phyloP scores from a whole-genome alignment of 495 filamentous ascomycete genomes.

The Glutinoglossum americanum region DNA sequence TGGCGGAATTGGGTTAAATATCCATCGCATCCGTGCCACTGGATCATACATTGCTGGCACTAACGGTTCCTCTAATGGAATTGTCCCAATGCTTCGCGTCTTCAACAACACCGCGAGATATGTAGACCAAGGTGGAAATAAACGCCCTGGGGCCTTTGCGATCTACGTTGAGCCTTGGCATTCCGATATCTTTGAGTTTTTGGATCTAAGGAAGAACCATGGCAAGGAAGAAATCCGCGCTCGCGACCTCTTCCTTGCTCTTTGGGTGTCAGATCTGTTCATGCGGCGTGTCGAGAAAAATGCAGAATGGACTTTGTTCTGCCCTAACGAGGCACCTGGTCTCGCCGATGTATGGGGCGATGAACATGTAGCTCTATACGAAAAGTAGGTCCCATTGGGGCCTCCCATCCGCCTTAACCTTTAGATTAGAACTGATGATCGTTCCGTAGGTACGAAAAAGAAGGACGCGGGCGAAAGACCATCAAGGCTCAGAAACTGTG shows the following conservation, averaged over 20 bases:
- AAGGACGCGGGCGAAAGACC: slow-evolving; percentile 70
- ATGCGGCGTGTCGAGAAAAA: slow-evolving; percentile 98
- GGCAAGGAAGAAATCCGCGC: slow-evolving; percentile 95
- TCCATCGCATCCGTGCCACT: slow-evolving; percentile 88
- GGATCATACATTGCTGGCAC: slow-evolving; percentile 95
- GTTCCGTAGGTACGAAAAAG: slow-evolving; percentile 47
- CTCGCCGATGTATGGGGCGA: slow-evolving; percentile 93
- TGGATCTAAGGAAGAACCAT: slow-evolving; percentile 97
- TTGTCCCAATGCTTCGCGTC: slow-evolving; percentile 92
- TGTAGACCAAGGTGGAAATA: slow-evolving; percentile 97
- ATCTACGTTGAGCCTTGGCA: slow-evolving; percentile 99
- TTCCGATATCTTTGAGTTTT: slow-evolving; percentile 88
- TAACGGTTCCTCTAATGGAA: slow-evolving; percentile 92
- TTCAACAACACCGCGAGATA: slow-evolving; percentile 98
- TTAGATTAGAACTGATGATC: neutral
- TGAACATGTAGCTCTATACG: slow-evolving; percentile 88
- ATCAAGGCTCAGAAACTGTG: slow-evolving; percentile 97
- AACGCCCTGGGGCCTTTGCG: slow-evolving; percentile 93
- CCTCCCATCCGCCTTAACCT: slow-evolving; percentile 2
- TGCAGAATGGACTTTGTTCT: slow-evolving; percentile 90
- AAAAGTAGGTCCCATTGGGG: slow-evolving; percentile 25
- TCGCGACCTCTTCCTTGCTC: slow-evolving; percentile 89
- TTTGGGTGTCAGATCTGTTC: slow-evolving; percentile 98
- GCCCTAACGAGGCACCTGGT: slow-evolving; percentile 84
- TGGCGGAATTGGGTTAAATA: slow-evolving; percentile 87